Evolutionary conservation across 495 filamentous ascomycete species (phyloP), one percentile per base, ranked within the genome.

Genomic region (Aspergillus coremiiformis): DNA sequence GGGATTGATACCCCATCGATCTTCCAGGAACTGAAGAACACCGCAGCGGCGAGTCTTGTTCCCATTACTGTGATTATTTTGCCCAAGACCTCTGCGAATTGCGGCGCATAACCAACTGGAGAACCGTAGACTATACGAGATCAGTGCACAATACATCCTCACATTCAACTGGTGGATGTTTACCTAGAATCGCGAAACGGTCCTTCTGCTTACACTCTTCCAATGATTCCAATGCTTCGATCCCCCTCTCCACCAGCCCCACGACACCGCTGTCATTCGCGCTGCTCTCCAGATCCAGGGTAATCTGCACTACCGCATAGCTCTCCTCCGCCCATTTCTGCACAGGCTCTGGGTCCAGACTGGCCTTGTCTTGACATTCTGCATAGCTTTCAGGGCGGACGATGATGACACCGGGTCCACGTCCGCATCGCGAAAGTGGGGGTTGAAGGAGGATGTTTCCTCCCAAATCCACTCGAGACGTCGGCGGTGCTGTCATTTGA

Each of bases 341-440:
- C 12, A 66, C 20, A 0, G 67, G 67, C 23, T 62, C 58, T 20
- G 67, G 67, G 22, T 70, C 67, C 6, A 70, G 49, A 27, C 53
- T 61, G 5, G 54, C 58, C 39, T 15, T 46, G 21, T n/a, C 32
- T n/a, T 64, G 57, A 27, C 55, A 68, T 1, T 53, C 39, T 1
- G 57, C 49, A 45, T 60, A 57, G 23, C 37, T 49, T 23, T 22
- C 29, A 3, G 69, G 61, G 8, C 59, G 53, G 44, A 80, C 47
- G 27, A 82, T 52, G 37, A 84, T 61, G 3, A 84, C 59, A 20
- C 77, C 78, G 4, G 81, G 81, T 0, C 81, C 81, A 24, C 53
- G 53, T 4, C 77, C 80, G 44, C 74, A 73, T 37, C 78, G 73
- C 3, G 81, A 79, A 32, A 83, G 74, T 33, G 80, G 81, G 44